phyloP scores from a whole-genome alignment of 139 green algal species.

The Raphidocelis subcapitata region DNA sequence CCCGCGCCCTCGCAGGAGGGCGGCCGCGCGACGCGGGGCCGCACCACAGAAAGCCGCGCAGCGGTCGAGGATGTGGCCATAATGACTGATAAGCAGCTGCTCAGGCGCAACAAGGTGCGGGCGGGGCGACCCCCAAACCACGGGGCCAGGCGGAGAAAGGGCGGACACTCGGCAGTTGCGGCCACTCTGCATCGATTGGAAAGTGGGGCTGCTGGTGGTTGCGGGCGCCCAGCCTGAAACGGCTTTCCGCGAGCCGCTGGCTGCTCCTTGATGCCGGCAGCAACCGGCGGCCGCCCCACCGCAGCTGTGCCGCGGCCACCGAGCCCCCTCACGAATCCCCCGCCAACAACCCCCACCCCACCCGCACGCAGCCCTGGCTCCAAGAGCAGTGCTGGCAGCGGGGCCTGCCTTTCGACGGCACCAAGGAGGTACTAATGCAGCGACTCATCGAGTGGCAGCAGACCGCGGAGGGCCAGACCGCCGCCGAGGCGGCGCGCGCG shows the following conservation, averaged over 20 bases:
- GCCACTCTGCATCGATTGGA: not conserved
- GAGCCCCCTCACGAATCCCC: no score
- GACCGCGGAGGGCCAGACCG: not conserved
- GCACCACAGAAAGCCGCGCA: conserved; percentile 11
- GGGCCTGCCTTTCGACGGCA: conserved; percentile 3
- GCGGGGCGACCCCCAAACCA: not conserved
- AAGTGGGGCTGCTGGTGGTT: no score
- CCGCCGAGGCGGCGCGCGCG: conserved; percentile 3
- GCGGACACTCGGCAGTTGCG: not conserved
- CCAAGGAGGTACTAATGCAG: conserved; percentile 10
- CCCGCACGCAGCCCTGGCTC: conserved; percentile 20
- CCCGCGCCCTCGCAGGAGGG: no score
- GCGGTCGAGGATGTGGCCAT: conserved; percentile 23
- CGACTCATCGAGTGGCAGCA: conserved; percentile 19
- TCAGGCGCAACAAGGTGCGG: conserved; percentile 22
- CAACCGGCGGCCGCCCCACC: no score
- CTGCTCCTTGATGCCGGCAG: no score
- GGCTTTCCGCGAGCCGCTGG: no score
- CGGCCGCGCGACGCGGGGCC: no score
- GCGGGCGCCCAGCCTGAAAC: no score
- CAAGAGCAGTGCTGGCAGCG: conserved; percentile 19
- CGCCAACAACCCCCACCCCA: not conserved
- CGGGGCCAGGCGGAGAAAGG: no score
- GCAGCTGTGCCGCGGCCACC: not conserved
- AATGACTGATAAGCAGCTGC: conserved; percentile 21